Evolutionary conservation across 331 rosid species (phyloP), one percentile per base, ranked within the genome.

Genomic region (Malus hybrid): DNA sequence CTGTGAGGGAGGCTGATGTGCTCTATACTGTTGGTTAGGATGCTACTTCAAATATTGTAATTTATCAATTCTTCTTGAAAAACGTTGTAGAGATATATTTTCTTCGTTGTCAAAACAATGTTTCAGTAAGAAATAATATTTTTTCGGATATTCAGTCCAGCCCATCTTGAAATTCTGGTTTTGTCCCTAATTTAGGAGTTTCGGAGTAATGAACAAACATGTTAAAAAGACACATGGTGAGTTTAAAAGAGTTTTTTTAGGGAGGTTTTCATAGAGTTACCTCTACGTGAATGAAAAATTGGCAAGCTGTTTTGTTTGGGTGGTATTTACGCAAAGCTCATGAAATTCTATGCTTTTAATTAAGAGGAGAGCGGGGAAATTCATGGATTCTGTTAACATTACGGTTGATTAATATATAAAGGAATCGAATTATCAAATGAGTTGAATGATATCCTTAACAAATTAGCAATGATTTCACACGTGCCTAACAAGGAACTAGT

Each of bases 1-100:
- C 2, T 86, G 91, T 61, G 50, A 22, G 61, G 33, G 24, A 6
- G 80, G 71, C 55, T 87, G 68, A 82, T 66, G 7, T 71, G 18
- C 56, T 46, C 52, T 46, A 32, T 28, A 53, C 14, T 33, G 32
- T 24, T n/a, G 75, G 30, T 34, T 57, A 26, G 22, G 26, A 52
- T 28, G 50, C 33, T 34, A 16, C 28, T 24, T 62, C 28, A 15
- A 24, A 13, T 42, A 16, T 70, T 30, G 63, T 18, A 14, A 19
- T 4, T 67, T 8, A 20, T 22, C 55, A n/a, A 12, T 20, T 10
- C n/a, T n/a, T 26, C 60, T 30, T 26, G n/a, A 62, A 16, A 26
- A 52, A 48, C 18, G 10, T 29, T 28, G 5, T 39, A 39, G 46
- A 39, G 46, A 39, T 0, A 9, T 9, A 3, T 39, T 39, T 39